phyloP scores from a whole-genome alignment of 2,329 filamentous ascomycete genomes.

The Ilyonectria destructans region DNA sequence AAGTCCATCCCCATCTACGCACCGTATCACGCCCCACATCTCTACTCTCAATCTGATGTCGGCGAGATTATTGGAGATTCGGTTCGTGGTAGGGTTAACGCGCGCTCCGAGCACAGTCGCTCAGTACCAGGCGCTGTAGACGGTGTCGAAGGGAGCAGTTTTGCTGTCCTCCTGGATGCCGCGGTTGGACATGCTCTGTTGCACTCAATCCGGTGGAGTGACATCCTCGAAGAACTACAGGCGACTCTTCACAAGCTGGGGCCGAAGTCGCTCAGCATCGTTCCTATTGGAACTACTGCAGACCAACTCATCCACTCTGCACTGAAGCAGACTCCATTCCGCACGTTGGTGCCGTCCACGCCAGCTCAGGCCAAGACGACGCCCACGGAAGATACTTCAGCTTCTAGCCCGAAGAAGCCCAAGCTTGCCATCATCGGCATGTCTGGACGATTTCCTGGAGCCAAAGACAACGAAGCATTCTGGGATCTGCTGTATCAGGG shows the following conservation, averaged over 20 bases:
- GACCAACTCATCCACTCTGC: conserved; percentile 43
- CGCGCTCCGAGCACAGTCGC: conserved; percentile 13
- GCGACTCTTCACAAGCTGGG: neutral
- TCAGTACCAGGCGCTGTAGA: too few species aligned
- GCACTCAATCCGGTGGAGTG: conserved; percentile 35
- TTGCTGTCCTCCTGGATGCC: conserved; percentile 34
- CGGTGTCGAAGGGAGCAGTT: conserved; percentile 33
- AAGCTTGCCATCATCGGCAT: conserved; percentile 74
- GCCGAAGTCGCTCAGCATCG: conserved; percentile 27
- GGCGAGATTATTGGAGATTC: conserved; percentile 20
- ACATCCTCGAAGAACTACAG: conserved; percentile 32
- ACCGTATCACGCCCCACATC: conserved; percentile 41
- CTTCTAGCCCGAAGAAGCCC: conserved; percentile 23
- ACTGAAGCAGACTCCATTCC: conserved; percentile 38
- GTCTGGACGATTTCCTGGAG: conserved; percentile 75
- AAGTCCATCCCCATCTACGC: conserved; percentile 41
- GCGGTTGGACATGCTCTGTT: conserved; percentile 34
- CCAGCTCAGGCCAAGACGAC: rapidly evolving
- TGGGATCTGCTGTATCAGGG: conserved; percentile 78
- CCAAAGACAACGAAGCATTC: conserved; percentile 72
- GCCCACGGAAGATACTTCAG: rapidly evolving
- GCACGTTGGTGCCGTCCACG: conserved; percentile 24
- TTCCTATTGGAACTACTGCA: conserved; percentile 32
- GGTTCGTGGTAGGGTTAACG: conserved; percentile 12
- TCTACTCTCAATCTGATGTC: conserved; percentile 39